Evolutionary conservation across 2,329 filamentous ascomycete species (phyloP), one percentile per base, ranked within the genome.

Genomic region (Aspergillus oerlinghausenensis): DNA sequence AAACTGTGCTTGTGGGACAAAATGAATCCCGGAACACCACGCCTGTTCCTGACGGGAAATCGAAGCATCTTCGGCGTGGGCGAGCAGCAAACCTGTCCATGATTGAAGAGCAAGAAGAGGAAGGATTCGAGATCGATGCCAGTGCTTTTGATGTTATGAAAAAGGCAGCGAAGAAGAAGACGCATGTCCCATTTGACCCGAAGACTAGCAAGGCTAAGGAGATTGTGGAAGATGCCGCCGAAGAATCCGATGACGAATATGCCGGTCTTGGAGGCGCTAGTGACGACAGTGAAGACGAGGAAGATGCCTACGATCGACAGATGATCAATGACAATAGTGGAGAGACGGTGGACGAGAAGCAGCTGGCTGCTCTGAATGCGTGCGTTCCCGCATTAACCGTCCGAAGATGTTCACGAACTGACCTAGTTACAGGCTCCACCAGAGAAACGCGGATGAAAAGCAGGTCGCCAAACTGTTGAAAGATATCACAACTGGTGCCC

Each of bases 181-280:
- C 81, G 52, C 75, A 77, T 5, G 79, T 82, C 17, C 78, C 80
- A 1, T 96, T 92, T 65, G 84, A 96, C 75, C 90, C 88, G 73
- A 92, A 91, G 74, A 92, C 88, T 71, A 95, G 90, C 76, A 87
- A 89, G 69, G 93, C 92, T 0, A 92, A 87, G 67, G 87, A 88
- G 25, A 89, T 96, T 82, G 82, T 99, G 40, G 85, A 97, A 63
- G 94, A 97, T 63, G 92, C 96, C 70, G 93, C 94, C 59, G 90
- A 96, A 66, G 94, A 99, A 75, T 99, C 94, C 0, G 95, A 99
- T 70, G 94, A 99, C 70, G 94, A 99, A 73, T 99, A 97, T 71
- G 93, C 92, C 42, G 94, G 94, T 4, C 80, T 99, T 9, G 94
- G 94, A 63, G 94, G 94, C 60, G 88, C 80, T 10, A 93, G 92